Base-by-base conservation (phyloP, 2,329 filamentous ascomycete species). In the Knufia fluminis region DNA sequence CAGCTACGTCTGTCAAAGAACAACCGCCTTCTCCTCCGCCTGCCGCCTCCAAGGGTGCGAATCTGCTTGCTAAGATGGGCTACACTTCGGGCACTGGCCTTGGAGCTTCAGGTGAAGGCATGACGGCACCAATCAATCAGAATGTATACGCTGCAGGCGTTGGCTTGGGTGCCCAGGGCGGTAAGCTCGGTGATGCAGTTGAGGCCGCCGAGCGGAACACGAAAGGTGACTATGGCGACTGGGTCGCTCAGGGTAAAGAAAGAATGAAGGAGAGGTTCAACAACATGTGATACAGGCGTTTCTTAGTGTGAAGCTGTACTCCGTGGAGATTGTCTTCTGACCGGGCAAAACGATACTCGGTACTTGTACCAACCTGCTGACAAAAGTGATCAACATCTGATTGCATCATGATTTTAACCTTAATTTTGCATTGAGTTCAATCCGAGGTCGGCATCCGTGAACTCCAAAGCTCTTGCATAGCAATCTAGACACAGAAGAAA, bases 11-110 rank as follows among this genome's bases (percentile, higher is more conserved):
- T 10, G 46, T 20, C 3, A 38, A 35, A 35, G 32, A 38, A 23
- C 36, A 26, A 6, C 35, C 47, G 8, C 24, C 20, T n/a, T 26
- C 41, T 24, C 38, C 26, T 17, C 17, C 60, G 48, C 41, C 61
- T 53, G 26, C 65, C 57, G 46, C 60, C 12, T 74, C 72, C 3
- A 74, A 74, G 58, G 72, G 72, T n/a, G 72, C 72, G 2, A 68
- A 71, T 1, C 63, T 75, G 12, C 66, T 75, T 9, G 70, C 67
- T 50, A 74, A 74, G 52, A 74, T 75, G 72, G 72, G 72, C 16
- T 74, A 72, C 68, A 55, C 54, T 4, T 68, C 65, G 3, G 72
- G 72, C 0, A 64, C 69, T 45, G 72, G 72, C 1, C 62, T 75
- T 8, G 72, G 72, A 35, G 71, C 70, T 3, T 65, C 71, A 53